Conservation (phyloP, 805 yeast species). For the Brettanomyces naardenensis region DNA sequence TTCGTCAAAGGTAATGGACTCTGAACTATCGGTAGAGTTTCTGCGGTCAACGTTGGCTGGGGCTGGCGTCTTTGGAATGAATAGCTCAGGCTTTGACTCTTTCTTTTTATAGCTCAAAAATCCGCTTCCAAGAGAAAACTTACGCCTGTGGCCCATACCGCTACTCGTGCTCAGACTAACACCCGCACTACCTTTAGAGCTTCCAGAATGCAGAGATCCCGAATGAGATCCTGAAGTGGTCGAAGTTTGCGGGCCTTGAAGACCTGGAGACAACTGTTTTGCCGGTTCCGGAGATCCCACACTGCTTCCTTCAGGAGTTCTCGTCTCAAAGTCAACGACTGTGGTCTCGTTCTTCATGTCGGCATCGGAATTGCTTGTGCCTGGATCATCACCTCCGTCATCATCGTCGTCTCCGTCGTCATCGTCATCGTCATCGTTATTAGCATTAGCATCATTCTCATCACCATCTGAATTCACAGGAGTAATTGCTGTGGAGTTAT, state of each 20-base stretch:
- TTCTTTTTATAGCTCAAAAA: conserved; percentile 47
- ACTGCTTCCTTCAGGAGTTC: conserved; percentile 2
- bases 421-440: neutral
- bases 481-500: neutral
- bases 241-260: no score
- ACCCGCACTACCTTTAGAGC: conserved; percentile 19
- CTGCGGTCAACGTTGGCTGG: conserved; percentile 27
- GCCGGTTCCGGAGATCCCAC: no score
- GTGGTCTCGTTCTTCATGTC: conserved; percentile 1
- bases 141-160: conserved; percentile 53
- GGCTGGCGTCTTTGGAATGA: conserved; percentile 31
- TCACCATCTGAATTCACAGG: neutral
- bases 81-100: conserved; percentile 31
- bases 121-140: conserved; percentile 55
- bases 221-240: neutral
- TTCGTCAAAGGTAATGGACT: conserved; percentile 51
- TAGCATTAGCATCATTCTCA: neutral
- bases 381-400: neutral
- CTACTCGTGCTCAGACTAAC: conserved; percentile 11
- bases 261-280: no score
- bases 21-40: conserved; percentile 41
- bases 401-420: neutral
- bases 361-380: neutral
- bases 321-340: conserved; percentile 1
- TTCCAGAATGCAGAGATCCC: conserved; percentile 11